Conservation (phyloP, 2,329 filamentous ascomycete species). For the Trichoderma atrobrunneum region DNA sequence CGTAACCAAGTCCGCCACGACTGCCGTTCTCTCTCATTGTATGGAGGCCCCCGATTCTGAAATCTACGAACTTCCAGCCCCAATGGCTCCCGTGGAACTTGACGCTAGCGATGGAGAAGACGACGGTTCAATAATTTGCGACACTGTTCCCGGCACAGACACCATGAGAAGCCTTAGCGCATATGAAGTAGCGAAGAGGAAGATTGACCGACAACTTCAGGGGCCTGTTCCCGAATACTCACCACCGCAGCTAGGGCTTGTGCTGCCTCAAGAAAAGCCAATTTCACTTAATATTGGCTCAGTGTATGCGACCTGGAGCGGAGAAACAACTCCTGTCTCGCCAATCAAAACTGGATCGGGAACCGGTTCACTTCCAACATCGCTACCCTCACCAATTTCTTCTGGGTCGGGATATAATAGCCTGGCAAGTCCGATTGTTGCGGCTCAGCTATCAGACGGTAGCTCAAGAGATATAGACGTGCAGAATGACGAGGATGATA, state of each 20-base stretch:
- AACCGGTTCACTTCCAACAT: slow-evolving; percentile 31
- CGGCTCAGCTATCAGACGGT: slow-evolving; percentile 25
- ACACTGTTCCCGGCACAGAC: slow-evolving; percentile 42
- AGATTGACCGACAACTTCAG: slow-evolving; percentile 50
- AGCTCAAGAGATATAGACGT: slow-evolving; percentile 22
- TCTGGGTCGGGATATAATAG: slow-evolving; percentile 45
- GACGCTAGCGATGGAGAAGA: slow-evolving; percentile 40
- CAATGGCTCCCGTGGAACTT: slow-evolving; percentile 47
- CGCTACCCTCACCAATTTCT: slow-evolving; percentile 48
- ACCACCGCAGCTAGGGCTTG: slow-evolving; percentile 35
- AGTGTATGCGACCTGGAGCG: slow-evolving; percentile 1
- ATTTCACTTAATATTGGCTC: not conserved
- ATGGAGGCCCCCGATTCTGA: slow-evolving; percentile 42
- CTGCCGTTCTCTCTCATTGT: slow-evolving; percentile 27
- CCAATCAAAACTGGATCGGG: slow-evolving; percentile 22
- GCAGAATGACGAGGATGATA: not conserved
- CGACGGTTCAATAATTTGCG: slow-evolving; percentile 36
- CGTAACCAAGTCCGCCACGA: slow-evolving; percentile 23
- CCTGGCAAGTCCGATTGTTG: slow-evolving; percentile 43
- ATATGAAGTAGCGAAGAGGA: slow-evolving; percentile 51
- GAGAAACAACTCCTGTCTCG: slow-evolving; percentile 22
- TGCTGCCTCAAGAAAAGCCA: slow-evolving; percentile 33
- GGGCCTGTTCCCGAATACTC: slow-evolving; percentile 50
- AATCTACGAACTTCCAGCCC: slow-evolving; percentile 52
- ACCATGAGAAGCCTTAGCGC: slow-evolving; percentile 41